A percentile compares a stretch with the other conserved stretches of the same genome.
Conservation (phyloP, 768 basidiomycete species). For the Termitomyces eurrhizus region DNA sequence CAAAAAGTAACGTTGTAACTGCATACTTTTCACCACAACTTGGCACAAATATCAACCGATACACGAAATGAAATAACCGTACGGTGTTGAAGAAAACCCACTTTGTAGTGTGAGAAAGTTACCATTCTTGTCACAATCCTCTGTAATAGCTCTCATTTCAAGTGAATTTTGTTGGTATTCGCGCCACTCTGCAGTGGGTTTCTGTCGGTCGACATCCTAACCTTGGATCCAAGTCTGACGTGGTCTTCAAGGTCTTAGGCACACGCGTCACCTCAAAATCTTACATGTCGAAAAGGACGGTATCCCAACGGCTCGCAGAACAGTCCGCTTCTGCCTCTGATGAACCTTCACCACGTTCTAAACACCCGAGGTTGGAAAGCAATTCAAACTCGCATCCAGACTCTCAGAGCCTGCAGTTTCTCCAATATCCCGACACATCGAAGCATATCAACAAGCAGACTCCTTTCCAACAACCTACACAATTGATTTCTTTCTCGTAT, state of each 20-base stretch:
- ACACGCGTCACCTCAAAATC: not conserved
- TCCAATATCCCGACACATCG: slow-evolving; percentile 19
- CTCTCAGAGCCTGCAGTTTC: not conserved
- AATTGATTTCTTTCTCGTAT: slow-evolving; percentile 72
- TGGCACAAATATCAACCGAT: too few relatives aligned
- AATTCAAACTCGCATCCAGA: not conserved
- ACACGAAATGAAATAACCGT: too few relatives aligned
- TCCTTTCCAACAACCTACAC: slow-evolving; percentile 69
- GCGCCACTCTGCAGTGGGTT: not conserved
- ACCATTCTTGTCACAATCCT: too few relatives aligned
- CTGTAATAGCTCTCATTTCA: too few relatives aligned
- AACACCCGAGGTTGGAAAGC: slow-evolving; percentile 1
- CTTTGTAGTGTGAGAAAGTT: too few relatives aligned
- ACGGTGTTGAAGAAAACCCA: too few relatives aligned
- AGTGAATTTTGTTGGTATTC: not conserved
- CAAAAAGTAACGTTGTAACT: too few relatives aligned
- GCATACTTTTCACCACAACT: too few relatives aligned
- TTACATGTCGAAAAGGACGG: slow-evolving; percentile 15
- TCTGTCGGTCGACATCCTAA: not conserved
- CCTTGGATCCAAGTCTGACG: not conserved
- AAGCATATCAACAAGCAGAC: slow-evolving; percentile 18
- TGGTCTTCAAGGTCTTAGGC: not conserved
- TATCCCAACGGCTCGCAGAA: slow-evolving; percentile 12
- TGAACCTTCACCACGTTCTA: not conserved
- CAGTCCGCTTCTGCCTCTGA: not conserved